Evolutionary conservation across 116 monocot genomes (phyloP), one percentile per base, ranked within the genome.

Genomic region (Posidonia oceanica): DNA sequence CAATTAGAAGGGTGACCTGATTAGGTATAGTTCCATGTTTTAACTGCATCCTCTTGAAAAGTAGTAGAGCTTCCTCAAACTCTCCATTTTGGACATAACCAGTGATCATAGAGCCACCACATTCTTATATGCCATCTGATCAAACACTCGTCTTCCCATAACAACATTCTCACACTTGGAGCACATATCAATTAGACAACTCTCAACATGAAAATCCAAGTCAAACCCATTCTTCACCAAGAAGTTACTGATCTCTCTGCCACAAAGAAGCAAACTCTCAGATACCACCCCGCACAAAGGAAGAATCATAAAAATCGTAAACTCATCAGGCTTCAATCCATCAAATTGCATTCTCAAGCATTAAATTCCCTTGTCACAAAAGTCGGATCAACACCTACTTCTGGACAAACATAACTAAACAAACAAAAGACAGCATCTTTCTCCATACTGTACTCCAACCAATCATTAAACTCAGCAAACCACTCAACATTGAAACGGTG

Each of bases 181-280:
- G 62, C 83, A 91, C 86, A 88, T 84, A 54, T 62, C 74, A 62
- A 91, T 79, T 36, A 96, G 72, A 44, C 86, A 83, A 72, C 83
- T 84, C n/a, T 69, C 80, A 7, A 90, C 67, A 77, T 87, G 80
- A 64, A 80, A 75, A 77, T 88, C 81, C 2, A 59, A 69, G 44
- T 64, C 75, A 69, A 94, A 59, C 13, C 65, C 75, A 42, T 69
- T 77, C 73, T 83, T 88, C 53, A 86, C 13, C 15, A 75, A 70
- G 63, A 77, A 91, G 5, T 86, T 52, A 69, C 88, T 91, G 7
- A 94, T 76, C 82, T 79, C 86, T 69, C 73, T 85, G 2, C 83
- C 86, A 44, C 54, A 63, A 66, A 29, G 53, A 48, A 63, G 7
- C 1, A 22, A 54, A 74, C 36, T 18, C 42, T 29, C 1, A 29